A percentile compares a stretch with the other conserved stretches of the same genome.
phyloP scores from a whole-genome alignment of 2,329 filamentous ascomycete species.

The Trichoderma polysporum region DNA sequence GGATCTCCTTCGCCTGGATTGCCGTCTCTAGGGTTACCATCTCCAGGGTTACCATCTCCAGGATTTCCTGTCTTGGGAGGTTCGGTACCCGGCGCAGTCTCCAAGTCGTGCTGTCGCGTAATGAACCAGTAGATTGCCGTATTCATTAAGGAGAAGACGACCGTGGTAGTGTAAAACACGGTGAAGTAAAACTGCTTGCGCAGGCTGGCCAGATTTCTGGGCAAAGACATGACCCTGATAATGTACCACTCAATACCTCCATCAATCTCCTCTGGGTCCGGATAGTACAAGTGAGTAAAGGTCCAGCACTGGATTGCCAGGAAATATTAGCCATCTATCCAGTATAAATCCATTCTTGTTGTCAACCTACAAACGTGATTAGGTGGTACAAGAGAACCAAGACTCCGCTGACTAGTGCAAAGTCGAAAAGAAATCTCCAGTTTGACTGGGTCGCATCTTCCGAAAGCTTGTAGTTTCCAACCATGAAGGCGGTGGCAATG shows the following conservation, averaged over 20 bases:
- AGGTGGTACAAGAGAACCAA: slow-evolving; percentile 48
- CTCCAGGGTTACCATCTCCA: neutral
- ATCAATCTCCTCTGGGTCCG: slow-evolving; percentile 40
- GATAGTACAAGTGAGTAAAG: slow-evolving; percentile 51
- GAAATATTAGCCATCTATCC: neutral
- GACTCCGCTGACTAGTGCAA: slow-evolving; percentile 45
- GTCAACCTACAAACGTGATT: slow-evolving; percentile 46
- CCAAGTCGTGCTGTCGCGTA: slow-evolving; percentile 33
- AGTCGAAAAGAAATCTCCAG: slow-evolving; percentile 50
- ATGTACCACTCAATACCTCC: slow-evolving; percentile 38
- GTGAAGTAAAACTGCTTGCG: slow-evolving; percentile 49
- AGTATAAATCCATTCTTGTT: neutral
- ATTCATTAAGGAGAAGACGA: slow-evolving; percentile 51
- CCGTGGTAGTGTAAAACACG: slow-evolving; percentile 48
- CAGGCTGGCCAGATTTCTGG: slow-evolving; percentile 41
- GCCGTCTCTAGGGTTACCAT: no score
- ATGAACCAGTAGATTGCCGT: slow-evolving; percentile 51
- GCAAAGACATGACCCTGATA: slow-evolving; percentile 46
- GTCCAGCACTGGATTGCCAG: slow-evolving; percentile 46
- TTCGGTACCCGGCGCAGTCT: neutral
- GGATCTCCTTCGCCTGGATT: neutral
- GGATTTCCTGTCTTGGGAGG: no score
- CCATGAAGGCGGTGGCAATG: slow-evolving; percentile 41
- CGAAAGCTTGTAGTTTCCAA: slow-evolving; percentile 47
- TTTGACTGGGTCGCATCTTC: slow-evolving; percentile 39